Evolutionary conservation across 768 basidiomycete species (phyloP).

Genomic region (Mycena kentingensis): DNA sequence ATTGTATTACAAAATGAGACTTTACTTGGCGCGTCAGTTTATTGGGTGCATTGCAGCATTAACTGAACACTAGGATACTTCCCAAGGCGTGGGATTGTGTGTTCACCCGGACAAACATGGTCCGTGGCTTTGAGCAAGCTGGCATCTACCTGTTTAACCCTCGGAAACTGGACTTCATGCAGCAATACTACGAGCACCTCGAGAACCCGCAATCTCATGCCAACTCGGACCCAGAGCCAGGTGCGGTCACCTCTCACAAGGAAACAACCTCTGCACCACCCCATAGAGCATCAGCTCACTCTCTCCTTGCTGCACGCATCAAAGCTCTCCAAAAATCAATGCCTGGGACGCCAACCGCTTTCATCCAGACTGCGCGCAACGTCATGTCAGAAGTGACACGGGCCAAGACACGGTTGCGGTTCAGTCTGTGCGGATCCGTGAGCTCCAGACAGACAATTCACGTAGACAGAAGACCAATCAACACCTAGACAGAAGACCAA

Average conservation of each 20-base stretch:
- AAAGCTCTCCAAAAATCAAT: background rate
- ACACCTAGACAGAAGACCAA: too few species aligned
- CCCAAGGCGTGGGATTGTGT: background rate
- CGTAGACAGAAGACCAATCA: conserved; percentile 1
- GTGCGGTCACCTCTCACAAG: background rate
- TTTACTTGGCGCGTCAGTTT: background rate
- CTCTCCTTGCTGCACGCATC: background rate
- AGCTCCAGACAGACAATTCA: conserved; percentile 3
- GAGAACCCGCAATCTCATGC: background rate
- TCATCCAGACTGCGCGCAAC: background rate
- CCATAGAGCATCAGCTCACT: background rate
- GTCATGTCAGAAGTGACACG: background rate
- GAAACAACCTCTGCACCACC: background rate
- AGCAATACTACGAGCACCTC: background rate
- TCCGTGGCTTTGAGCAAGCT: conserved; percentile 4
- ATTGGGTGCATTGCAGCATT: too few species aligned
- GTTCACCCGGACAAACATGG: conserved; percentile 7
- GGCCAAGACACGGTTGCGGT: background rate
- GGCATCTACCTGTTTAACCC: conserved; percentile 10
- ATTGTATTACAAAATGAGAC: background rate
- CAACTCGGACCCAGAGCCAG: background rate
- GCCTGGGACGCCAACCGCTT: background rate
- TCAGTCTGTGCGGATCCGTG: background rate
- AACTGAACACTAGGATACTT: background rate
- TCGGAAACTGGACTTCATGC: conserved; percentile 1